Percentiles rank a stretch among this genome's conserved stretches.
Evolutionary conservation across 768 basidiomycete genomes (phyloP).

Genomic region (Plicaturopsis crispa): DNA sequence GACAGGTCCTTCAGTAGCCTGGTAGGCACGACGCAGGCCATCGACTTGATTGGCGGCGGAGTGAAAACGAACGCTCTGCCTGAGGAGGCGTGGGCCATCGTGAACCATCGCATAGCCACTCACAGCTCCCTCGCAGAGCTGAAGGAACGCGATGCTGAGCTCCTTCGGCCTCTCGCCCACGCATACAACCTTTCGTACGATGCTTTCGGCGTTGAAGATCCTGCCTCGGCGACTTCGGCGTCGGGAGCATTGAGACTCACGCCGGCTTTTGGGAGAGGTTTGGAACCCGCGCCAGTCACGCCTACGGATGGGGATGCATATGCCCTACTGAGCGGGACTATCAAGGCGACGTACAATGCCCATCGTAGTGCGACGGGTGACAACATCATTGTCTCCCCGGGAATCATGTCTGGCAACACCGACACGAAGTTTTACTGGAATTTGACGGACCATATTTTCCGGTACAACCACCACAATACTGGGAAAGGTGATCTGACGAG

Average conservation of each 20-base stretch:
- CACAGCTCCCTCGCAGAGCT: constrained; percentile 32
- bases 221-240: constrained; percentile 23
- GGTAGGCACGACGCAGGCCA: constrained; percentile 69
- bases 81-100: constrained; percentile 58
- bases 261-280: constrained; percentile 36
- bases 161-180: constrained; percentile 35
- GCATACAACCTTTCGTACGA: constrained; percentile 51
- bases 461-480: constrained; percentile 48
- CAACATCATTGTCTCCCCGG: constrained; percentile 37
- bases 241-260: constrained; percentile 42
- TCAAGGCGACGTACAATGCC: constrained; percentile 51
- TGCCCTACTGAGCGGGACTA: constrained; percentile 51
- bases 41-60: constrained; percentile 62
- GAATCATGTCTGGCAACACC: constrained; percentile 55
- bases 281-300: constrained; percentile 66
- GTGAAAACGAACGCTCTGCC: constrained; percentile 78
- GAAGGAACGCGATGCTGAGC: constrained; percentile 34
- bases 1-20: constrained; percentile 35
- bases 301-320: constrained; percentile 38
- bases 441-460: constrained; percentile 56
- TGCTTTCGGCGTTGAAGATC: constrained; percentile 43
- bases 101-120: constrained; percentile 70
- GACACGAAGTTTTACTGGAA: constrained; percentile 55
- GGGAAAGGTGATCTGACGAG: constrained; percentile 24
- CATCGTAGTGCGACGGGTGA: constrained; percentile 26